Evolutionary conservation across 2,329 filamentous ascomycete species (phyloP).

Genomic region (Cadophora luteo-olivacea): DNA sequence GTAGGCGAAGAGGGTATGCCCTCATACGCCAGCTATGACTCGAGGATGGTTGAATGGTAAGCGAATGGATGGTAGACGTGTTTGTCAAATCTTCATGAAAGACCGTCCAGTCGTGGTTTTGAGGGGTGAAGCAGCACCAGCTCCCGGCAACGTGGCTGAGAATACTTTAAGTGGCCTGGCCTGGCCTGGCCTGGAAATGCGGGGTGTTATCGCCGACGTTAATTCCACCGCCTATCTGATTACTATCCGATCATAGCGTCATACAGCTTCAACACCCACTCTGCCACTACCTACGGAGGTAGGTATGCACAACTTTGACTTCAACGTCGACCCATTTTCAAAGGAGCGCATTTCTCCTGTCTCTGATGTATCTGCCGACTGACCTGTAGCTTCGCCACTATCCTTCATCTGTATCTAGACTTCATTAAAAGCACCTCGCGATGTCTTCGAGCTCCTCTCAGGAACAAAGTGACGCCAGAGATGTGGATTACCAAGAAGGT

Average conservation of each 20-base stretch:
- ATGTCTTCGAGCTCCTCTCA: constrained; percentile 1
- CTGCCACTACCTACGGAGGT: no score
- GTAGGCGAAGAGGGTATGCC: background rate
- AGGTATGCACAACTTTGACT: background rate
- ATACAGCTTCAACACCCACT: background rate
- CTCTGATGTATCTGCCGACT: background rate
- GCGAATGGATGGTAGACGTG: no score
- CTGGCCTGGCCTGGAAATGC: no score
- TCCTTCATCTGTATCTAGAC: background rate
- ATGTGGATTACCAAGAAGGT: constrained; percentile 13
- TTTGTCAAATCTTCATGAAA: no score
- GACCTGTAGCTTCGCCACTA: no score
- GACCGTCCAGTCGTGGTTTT: no score
- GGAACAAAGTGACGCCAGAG: constrained; percentile 3
- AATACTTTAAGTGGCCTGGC: background rate
- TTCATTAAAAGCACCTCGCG: background rate
- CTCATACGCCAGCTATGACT: background rate
- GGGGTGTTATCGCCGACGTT: constrained; percentile 8
- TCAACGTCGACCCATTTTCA: background rate
- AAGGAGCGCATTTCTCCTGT: background rate
- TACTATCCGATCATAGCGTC: constrained; percentile 11
- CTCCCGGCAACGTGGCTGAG: no score
- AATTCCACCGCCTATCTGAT: constrained; percentile 10
- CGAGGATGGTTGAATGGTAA: no score
- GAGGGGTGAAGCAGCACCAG: no score